phyloP scores from a whole-genome alignment of 2,329 filamentous ascomycete species.

The Cytospora paraplurivora region DNA sequence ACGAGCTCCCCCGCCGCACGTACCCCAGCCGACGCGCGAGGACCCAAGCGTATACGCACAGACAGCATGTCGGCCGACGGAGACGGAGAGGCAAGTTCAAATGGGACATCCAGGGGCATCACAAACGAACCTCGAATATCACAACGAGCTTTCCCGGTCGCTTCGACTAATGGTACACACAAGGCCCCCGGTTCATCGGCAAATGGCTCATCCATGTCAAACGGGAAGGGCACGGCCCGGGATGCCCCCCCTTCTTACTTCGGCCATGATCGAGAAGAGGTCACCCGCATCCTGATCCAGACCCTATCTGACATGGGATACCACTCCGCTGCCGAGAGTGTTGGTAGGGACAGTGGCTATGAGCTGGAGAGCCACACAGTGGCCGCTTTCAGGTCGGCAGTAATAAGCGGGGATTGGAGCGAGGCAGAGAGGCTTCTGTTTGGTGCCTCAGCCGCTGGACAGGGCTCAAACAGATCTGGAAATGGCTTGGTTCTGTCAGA shows the following conservation, averaged over 20 bases:
- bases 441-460: conserved; percentile 47
- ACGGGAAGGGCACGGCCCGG: conserved; percentile 35
- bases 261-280: conserved; percentile 88
- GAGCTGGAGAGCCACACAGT: conserved; percentile 85
- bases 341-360: conserved; percentile 82
- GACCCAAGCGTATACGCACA: conserved; percentile 62
- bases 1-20: conserved; percentile 25
- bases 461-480: conserved; percentile 36
- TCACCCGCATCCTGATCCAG: conserved; percentile 90
- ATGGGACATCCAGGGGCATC: conserved; percentile 54
- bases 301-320: conserved; percentile 89
- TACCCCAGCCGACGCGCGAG: conserved; percentile 36
- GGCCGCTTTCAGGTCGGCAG: conserved; percentile 78
- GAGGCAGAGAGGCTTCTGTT: conserved; percentile 83
- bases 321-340: conserved; percentile 68
- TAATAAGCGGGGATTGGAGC: conserved; percentile 78
- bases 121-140: conserved; percentile 57
- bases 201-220: conserved; percentile 57
- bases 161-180: conserved; percentile 50
- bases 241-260: conserved; percentile 57
- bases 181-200: conserved; percentile 45
- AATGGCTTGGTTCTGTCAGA: conserved; percentile 74
- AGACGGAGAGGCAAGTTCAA: conserved; percentile 51
- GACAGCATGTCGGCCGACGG: conserved; percentile 65
- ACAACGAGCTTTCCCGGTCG: conserved; percentile 45